Conservation (phyloP, 805 yeast species). For the Candida anglica region DNA sequence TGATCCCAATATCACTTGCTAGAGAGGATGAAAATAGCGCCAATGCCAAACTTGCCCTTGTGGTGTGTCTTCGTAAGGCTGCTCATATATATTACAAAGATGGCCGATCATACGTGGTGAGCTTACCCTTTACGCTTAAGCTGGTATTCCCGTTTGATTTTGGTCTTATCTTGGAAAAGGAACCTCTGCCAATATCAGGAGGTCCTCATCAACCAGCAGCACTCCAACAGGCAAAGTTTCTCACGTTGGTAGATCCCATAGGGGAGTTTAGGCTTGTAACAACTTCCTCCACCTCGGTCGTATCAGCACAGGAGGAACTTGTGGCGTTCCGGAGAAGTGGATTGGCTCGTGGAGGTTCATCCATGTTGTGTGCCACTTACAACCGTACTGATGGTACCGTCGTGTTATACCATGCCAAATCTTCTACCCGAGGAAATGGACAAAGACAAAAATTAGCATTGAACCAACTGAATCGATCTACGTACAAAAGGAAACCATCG, state of each 20-base stretch:
- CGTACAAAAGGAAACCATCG: background rate
- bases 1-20: too few relatives aligned
- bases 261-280: slow-evolving; percentile 69
- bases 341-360: slow-evolving; percentile 17
- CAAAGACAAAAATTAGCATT: slow-evolving; percentile 12
- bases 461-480: background rate
- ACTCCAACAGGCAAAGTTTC: slow-evolving; percentile 38
- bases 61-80: slow-evolving; percentile 55
- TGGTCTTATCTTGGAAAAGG: slow-evolving; percentile 65
- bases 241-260: slow-evolving; percentile 72
- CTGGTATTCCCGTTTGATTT: slow-evolving; percentile 61
- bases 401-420: slow-evolving; percentile 53
- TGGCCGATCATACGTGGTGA: slow-evolving; percentile 57
- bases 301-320: slow-evolving; percentile 55
- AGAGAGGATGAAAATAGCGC: slow-evolving; percentile 4
- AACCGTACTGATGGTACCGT: slow-evolving; percentile 43
- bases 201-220: slow-evolving; percentile 14
- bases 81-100: slow-evolving; percentile 59
- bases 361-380: slow-evolving; percentile 53
- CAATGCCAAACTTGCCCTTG: slow-evolving; percentile 40
- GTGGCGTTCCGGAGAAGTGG: slow-evolving; percentile 52
- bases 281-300: slow-evolving; percentile 65
- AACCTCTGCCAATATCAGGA: slow-evolving; percentile 8
- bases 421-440: slow-evolving; percentile 21
- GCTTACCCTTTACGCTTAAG: slow-evolving; percentile 65